Evolutionary conservation across 2,329 filamentous ascomycete genomes (phyloP), one percentile per base, ranked within the genome.

Genomic region (Fusarium paranaense): DNA sequence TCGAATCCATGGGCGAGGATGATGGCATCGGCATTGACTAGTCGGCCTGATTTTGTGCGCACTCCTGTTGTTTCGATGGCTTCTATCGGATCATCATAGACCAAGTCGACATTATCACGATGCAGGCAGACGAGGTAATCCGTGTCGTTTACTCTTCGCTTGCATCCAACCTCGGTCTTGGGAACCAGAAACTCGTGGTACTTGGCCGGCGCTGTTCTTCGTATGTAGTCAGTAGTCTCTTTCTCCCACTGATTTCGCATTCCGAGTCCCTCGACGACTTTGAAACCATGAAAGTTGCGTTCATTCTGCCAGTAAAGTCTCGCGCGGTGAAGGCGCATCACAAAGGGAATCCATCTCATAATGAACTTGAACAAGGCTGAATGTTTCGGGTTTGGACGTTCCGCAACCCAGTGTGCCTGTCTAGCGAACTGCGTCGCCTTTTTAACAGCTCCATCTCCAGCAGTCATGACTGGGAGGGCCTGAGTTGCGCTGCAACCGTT

Each of bases 1-100:
- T 85, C 81, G 56, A 88, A 89, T 0, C 87, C 86, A 33, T 83
- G 87, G 0, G 87, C 87, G 3, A 87, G 81, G 10, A 89, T 77
- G 63, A 89, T 86, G 5, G 75, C 79, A 66, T 81, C 77, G 0
- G 78, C 77, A 2, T 59, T 5, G 80, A 79, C 42, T 3, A 71
- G 16, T n/a, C 65, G 67, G 1, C 78, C 74, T 0, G 75, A 77
- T 4, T 40, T 35, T 4, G 76, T 78, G 1, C 73, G 67, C 1
- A 78, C 66, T 0, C 76, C 73, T 9, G 54, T 50, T 5, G 52
- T 7, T 8, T 75, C 64, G 2, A 80, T 63, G 9, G 54, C 52
- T 0, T 72, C 10, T 4, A 79, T 67, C 0, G 74, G 65, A 4
- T 79, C 74, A 4, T 71, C 20, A 6, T 75, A 75, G 4, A 81